Percentiles rank a stretch among this genome's conserved stretches.
These are phyloP conservation scores for Verticillium nonalfalfae DNA, from an alignment of 2,329 filamentous ascomycete genomes.

Conservation along the genomic window DNA sequence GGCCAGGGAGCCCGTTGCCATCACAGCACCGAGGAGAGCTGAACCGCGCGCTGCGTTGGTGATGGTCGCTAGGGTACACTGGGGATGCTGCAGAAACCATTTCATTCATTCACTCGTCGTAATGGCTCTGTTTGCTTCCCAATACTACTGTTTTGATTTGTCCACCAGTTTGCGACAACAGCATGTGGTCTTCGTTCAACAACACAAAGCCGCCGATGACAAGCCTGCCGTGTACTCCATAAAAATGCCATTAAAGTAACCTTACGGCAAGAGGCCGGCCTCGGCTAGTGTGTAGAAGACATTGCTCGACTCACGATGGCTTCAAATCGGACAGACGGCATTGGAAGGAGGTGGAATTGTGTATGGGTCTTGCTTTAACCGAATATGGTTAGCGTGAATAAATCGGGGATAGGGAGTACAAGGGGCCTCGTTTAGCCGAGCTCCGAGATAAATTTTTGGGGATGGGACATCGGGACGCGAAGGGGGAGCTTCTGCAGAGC, in stretches of 20 bases:
- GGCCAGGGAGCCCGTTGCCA: too few relatives aligned
- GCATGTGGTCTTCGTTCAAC: too few relatives aligned
- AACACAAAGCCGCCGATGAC: too few relatives aligned
- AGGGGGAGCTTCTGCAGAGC: slow-evolving; percentile 8
- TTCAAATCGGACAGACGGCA: slow-evolving; percentile 17
- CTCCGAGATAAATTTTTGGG: slow-evolving; percentile 35
- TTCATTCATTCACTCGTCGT: too few relatives aligned
- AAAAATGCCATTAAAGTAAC: not conserved
- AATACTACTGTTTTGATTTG: too few relatives aligned
- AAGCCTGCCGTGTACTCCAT: too few relatives aligned
- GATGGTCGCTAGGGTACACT: too few relatives aligned
- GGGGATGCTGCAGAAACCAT: too few relatives aligned
- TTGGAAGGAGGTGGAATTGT: slow-evolving; percentile 30
- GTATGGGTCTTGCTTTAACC: slow-evolving; percentile 18
- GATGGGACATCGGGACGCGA: slow-evolving; percentile 10
- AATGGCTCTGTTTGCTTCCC: too few relatives aligned
- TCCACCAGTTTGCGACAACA: too few relatives aligned
- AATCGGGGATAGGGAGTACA: slow-evolving; percentile 13
- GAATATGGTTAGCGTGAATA: slow-evolving; percentile 19
- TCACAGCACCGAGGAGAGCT: too few relatives aligned
- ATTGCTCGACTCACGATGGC: not conserved
- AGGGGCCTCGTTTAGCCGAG: slow-evolving; percentile 33
- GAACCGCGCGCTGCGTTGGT: too few relatives aligned
- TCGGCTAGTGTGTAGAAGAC: not conserved
- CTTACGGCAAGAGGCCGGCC: not conserved